Base-by-base conservation (phyloP, 805 yeast species). In the Suhomyces tanzawaensis region DNA sequence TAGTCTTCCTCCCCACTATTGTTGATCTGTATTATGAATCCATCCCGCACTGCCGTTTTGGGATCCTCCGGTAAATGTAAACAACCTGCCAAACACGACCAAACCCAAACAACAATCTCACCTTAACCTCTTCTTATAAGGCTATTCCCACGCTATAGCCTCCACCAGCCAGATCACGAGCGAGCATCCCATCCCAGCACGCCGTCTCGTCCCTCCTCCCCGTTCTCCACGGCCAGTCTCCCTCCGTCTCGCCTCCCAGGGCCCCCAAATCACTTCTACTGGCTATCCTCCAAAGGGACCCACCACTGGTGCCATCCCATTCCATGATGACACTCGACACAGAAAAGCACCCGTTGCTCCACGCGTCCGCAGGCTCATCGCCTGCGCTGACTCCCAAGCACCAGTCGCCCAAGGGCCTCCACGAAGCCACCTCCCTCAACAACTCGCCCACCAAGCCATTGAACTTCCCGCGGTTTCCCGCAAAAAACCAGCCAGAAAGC, bases 361-460 rank as follows among this genome's bases (percentile, higher is more conserved):
- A 14, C 16, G 27, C 27, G 27, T 27, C 30, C 18, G 11, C 17
- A 7, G 13, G 30, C 18, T 18, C 17, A 8, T 16, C 27, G 7
- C 27, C 27, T 7, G 5, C 13, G 12, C 27, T 24, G 7, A n/a
- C 13, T 8, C 27, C 27, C n/a, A 8, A 9, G 14, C 16, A 24
- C 14, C 16, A 17, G 12, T 24, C 27, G 12, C 29, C n/a, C n/a
- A 24, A 17, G 18, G 30, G 36, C n/a, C 36, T 33, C 17, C 29
- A 33, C 22, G 36, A 33, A 25, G 15, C 36, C n/a, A 33, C 36
- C 3, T 33, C 58, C 11, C 36, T 53, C 15, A 40, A 45, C 16
- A 53, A 44, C 22, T 56, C 63, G 4, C 69, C 68, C 13, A 56
- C 60, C 6, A 62, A 62, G 37, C 68, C 70, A 7, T 52, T 63